Conservation (phyloP, 1,284 basidiomycete genomes). For the Rhodotorula glutinis region DNA sequence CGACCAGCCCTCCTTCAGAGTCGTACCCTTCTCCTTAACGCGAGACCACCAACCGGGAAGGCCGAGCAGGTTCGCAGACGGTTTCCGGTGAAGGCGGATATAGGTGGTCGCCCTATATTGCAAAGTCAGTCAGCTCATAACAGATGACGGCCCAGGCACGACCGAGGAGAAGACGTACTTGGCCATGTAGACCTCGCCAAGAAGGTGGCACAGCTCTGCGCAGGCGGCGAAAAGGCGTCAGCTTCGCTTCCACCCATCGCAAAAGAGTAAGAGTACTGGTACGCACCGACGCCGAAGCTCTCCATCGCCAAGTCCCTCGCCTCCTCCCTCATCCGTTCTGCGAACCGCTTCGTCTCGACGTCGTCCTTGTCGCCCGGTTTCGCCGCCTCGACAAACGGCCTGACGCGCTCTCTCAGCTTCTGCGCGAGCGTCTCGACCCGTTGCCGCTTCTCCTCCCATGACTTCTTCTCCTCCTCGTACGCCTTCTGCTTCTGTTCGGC, state of each 20-base stretch:
- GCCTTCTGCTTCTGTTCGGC: constrained; percentile 84
- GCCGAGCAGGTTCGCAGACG: constrained; percentile 78
- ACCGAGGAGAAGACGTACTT: constrained; percentile 56
- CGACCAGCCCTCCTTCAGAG: constrained; percentile 80
- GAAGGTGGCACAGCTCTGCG: constrained; percentile 47
- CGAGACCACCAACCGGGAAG: constrained; percentile 85
- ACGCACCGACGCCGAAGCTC: constrained; percentile 88
- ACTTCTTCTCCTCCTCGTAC: constrained; percentile 64
- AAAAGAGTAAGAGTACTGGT: neutral
- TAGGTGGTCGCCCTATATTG: constrained; percentile 58
- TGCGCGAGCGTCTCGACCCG: constrained; percentile 66
- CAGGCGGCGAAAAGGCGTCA: neutral
- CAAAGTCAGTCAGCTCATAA: too few relatives aligned
- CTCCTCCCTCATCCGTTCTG: constrained; percentile 73
- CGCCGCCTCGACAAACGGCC: constrained; percentile 84
- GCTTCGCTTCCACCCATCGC: neutral
- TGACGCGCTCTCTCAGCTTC: constrained; percentile 76
- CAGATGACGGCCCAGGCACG: constrained; percentile 47
- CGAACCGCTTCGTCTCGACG: constrained; percentile 69
- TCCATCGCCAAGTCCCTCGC: constrained; percentile 96
- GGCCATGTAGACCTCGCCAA: constrained; percentile 83
- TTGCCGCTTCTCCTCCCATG: constrained; percentile 72
- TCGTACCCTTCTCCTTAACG: constrained; percentile 76
- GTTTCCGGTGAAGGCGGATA: constrained; percentile 60
- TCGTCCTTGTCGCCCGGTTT: constrained; percentile 82